phyloP scores from a whole-genome alignment of 768 basidiomycete genomes.

The Infundibulicybe gibba region DNA sequence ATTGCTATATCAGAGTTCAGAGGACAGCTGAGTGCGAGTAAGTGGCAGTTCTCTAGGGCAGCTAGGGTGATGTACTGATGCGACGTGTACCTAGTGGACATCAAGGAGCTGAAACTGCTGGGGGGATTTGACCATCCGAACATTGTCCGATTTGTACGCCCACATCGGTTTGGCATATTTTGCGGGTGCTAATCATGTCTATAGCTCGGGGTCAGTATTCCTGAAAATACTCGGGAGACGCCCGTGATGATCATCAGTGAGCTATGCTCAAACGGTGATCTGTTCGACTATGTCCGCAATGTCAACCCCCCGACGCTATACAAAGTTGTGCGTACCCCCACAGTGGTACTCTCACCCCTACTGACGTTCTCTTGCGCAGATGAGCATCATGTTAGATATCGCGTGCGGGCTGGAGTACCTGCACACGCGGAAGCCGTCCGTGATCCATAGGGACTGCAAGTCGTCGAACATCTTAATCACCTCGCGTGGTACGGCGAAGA shows the following conservation, averaged over 20 bases:
- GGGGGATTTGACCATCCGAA: conserved; percentile 95
- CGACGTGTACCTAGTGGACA: conserved; percentile 73
- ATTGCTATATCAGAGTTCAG: conserved; percentile 97
- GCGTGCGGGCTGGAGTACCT: conserved; percentile 92
- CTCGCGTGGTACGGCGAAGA: conserved; percentile 88
- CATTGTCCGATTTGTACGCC: conserved; percentile 93
- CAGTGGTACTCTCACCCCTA: not conserved
- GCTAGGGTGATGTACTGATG: conserved; percentile 4
- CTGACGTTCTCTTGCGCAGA: conserved; percentile 33
- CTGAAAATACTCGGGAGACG: conserved; percentile 87
- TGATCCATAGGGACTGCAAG: conserved; percentile 98
- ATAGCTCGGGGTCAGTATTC: conserved; percentile 95
- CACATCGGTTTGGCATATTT: not conserved
- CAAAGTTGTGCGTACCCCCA: conserved; percentile 64
- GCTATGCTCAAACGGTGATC: conserved; percentile 94
- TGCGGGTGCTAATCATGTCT: not conserved
- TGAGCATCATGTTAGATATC: conserved; percentile 93
- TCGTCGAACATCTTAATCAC: conserved; percentile 99
- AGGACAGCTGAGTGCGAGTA: conserved; percentile 90
- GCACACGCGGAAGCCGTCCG: conserved; percentile 86
- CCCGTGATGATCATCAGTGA: conserved; percentile 99
- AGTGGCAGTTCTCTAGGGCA: conserved; percentile 31
- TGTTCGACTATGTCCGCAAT: conserved; percentile 97
- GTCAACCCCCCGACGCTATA: conserved; percentile 67
- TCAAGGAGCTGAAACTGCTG: conserved; percentile 92